Percentiles rank a stretch among this genome's conserved stretches.
Conservation (phyloP, 2,329 filamentous ascomycete genomes). For the Pezicula neosporulosa region DNA sequence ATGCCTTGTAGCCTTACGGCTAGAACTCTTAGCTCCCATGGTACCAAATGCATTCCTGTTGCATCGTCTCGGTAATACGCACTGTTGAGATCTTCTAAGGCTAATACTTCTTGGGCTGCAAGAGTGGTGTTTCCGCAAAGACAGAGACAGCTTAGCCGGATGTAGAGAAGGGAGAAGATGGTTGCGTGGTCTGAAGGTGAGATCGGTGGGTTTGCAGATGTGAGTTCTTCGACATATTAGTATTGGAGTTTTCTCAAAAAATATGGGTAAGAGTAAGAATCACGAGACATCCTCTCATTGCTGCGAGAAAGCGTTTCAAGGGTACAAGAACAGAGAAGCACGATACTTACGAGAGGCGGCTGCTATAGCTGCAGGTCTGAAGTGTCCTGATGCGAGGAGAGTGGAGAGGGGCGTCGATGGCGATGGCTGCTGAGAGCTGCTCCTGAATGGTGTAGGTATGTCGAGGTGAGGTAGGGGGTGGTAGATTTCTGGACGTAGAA, state of each 20-base stretch:
- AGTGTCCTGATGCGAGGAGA: slow-evolving; percentile 71
- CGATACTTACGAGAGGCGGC: slow-evolving; percentile 44
- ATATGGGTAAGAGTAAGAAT: too few relatives aligned
- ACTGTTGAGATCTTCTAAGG: slow-evolving; percentile 58
- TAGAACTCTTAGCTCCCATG: slow-evolving; percentile 83
- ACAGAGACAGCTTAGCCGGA: slow-evolving; percentile 76
- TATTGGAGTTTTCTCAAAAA: too few relatives aligned
- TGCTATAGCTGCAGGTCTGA: slow-evolving; percentile 72
- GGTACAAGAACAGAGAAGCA: too few relatives aligned
- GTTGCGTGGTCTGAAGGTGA: slow-evolving; percentile 53
- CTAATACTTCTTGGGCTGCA: slow-evolving; percentile 64
- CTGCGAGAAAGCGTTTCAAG: too few relatives aligned
- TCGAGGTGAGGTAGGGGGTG: slow-evolving; percentile 69
- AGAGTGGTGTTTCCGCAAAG: slow-evolving; percentile 70
- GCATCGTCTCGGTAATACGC: slow-evolving; percentile 51
- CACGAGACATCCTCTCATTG: too few relatives aligned
- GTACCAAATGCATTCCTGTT: slow-evolving; percentile 64
- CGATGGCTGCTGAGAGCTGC: slow-evolving; percentile 59
- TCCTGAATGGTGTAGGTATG: slow-evolving; percentile 64
- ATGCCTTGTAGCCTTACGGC: slow-evolving; percentile 81
- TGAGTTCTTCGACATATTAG: slow-evolving; percentile 37
- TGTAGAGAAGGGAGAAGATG: slow-evolving; percentile 78
- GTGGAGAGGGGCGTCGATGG: slow-evolving; percentile 62
- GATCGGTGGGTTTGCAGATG: slow-evolving; percentile 38
- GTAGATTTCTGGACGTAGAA: slow-evolving; percentile 78